Evolutionary conservation across 192 early-diverging fungal species (phyloP), one percentile per base, ranked within the genome.

Genomic region (Paraglomus brasilianum): DNA sequence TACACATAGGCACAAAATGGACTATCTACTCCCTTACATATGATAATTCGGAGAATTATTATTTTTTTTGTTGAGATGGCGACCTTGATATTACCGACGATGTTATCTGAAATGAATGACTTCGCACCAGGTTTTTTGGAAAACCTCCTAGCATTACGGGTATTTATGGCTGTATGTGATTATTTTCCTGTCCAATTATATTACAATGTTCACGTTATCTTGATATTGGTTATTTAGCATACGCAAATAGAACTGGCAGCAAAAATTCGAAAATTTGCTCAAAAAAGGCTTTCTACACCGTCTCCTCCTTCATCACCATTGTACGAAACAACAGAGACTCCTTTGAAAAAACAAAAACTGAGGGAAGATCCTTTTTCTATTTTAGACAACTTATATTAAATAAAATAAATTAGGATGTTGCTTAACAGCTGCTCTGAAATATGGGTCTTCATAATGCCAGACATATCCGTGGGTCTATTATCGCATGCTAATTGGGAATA

Each of bases 21-120:
- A 51, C 49, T 6, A 66, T 66, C 45, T 66, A 66, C 17, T 66
- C 64, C 38, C 49, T 66, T 66, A 11, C 39, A 10, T 66, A 66
- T n/a, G 17, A 66, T 66, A 52, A 38, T 51, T 66, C 39, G 17
- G 11, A 66, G 40, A 66, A 52, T 5, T 51, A 51, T 51, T 66
- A 66, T 66, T 66, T 49, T n/a, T 66, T 66, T 66, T 51, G 9
- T 41, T 66, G 64, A 66, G 38, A 66, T 66, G 48, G 64, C 49
- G 30, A 66, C 49, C 8, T 50, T 66, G 48, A 66, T 39, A 52
- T 15, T 52, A 0, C 49, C 49, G 7, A 66, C 49, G 17, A 66
- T 15, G 5, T 41, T 66, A 17, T 52, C 64, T 36, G 36, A 66
- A 5, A 66, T 66, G 36, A 40, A 66, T 41, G 64, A 42, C 64